Conservation (phyloP, 2,329 filamentous ascomycete genomes). For the Stagonosporopsis rhizophila region DNA sequence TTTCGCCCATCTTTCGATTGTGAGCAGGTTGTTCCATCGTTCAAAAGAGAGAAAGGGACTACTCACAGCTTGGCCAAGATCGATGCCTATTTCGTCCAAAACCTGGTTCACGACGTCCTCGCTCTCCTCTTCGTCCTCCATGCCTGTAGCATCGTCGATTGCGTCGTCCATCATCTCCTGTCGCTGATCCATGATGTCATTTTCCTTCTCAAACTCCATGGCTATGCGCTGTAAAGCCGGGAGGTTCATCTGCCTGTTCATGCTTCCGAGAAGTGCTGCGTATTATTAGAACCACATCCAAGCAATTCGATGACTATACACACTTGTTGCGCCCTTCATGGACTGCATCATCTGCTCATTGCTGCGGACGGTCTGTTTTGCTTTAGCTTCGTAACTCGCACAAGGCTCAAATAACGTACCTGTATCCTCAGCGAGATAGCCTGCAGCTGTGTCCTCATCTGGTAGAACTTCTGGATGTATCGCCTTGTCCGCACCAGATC, state of each 20-base stretch:
- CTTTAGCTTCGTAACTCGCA: conserved; percentile 24
- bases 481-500: conserved; percentile 91
- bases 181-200: conserved; percentile 98
- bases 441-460: conserved; percentile 96
- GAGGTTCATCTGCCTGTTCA: conserved; percentile 98
- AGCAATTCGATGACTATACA: neutral
- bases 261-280: conserved; percentile 81
- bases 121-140: conserved; percentile 90
- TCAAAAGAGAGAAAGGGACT: neutral
- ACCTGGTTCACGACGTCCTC: conserved; percentile 98
- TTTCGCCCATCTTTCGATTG: conserved; percentile 78
- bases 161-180: conserved; percentile 99
- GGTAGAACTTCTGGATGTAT: conserved; percentile 98
- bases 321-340: conserved; percentile 90
- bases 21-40: conserved; percentile 18
- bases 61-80: conserved; percentile 85
- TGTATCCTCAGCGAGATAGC: conserved; percentile 95
- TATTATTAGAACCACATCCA: conserved; percentile 21
- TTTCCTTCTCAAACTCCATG: conserved; percentile 98
- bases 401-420: conserved; percentile 58
- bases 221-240: conserved; percentile 94
- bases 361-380: conserved; percentile 82
- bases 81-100: conserved; percentile 94
- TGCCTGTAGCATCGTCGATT: conserved; percentile 93
- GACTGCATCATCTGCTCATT: conserved; percentile 99